Evolutionary conservation across 257 asterid genomes (phyloP), one percentile per base, ranked within the genome.

Genomic region (Solanum raphanifolium): DNA sequence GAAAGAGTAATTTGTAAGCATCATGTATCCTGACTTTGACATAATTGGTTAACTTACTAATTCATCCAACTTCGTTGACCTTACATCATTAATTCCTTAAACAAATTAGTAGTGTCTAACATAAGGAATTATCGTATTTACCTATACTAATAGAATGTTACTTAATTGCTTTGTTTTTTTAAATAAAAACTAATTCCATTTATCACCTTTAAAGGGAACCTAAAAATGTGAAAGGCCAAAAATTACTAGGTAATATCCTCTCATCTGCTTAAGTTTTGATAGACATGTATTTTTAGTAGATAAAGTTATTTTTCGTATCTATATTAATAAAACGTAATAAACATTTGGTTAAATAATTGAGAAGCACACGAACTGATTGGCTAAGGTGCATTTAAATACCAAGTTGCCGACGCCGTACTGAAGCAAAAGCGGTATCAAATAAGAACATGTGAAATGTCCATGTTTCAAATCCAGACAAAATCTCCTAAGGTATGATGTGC

Each of bases 401-500:
- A 41, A 41, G n/a, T 2, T 34, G 48, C 29, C 82, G 9, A 38
- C 34, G 55, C 58, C 58, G 6, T 75, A 23, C 32, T 23, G 55
- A 78, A n/a, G 84, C 35, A 39, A 78, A 41, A 76, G 6, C 23
- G 43, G 21, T 38, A 58, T 76, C 20, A 74, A 27, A 34, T 4
- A 16, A 9, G 9, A 85, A 35, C 90, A 87, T 90, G 90, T 91
- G 92, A 41, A 46, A 81, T 81, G 41, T 27, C 27, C 85, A 78
- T 78, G 62, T 78, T 81, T 79, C 66, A 13, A 46, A 81, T 41
- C 25, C 38, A 87, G 86, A 76, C 90, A 89, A 85, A 83, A 86
- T 89, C 91, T 87, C 90, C 90, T 74, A 84, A 87, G 71, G 85
- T 88, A 48, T 81, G 71, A 83, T 87, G 87, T 84, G 92, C 46